Conservation (phyloP, 2,329 filamentous ascomycete species). For the Dactylonectria estremocensis region DNA sequence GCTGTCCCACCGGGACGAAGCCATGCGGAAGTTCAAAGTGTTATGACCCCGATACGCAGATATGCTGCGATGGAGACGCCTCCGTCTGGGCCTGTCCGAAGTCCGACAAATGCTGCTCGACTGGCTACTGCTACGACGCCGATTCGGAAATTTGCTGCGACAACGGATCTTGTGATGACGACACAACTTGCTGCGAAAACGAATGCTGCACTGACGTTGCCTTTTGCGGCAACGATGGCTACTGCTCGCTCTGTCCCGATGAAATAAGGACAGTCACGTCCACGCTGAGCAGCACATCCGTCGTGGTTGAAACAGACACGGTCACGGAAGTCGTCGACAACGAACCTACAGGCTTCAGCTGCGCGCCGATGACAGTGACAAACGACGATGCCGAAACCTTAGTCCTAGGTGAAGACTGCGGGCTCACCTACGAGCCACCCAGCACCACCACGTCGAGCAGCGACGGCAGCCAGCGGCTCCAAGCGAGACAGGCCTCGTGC, state of each 20-base stretch:
- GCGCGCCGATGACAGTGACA: background rate
- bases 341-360: conserved; percentile 9
- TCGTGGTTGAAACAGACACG: background rate
- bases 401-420: conserved; percentile 6
- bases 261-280: conserved; percentile 9
- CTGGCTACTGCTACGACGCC: conserved; percentile 1
- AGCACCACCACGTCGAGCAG: background rate
- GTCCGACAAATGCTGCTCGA: conserved; percentile 1
- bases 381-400: conserved; percentile 9
- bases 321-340: background rate
- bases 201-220: conserved; percentile 17
- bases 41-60: conserved; percentile 3
- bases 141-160: conserved; percentile 8
- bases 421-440: conserved; percentile 8
- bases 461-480: background rate
- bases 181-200: conserved; percentile 9
- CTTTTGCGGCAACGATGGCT: conserved; percentile 6
- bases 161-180: conserved; percentile 3
- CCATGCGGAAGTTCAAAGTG: conserved; percentile 11
- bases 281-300: background rate
- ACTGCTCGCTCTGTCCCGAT: conserved; percentile 7
- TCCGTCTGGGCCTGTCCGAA: background rate
- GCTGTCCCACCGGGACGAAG: conserved; percentile 3
- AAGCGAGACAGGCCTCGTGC: conserved; percentile 4
- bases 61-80: background rate